Evolutionary conservation across 306 rosid species (phyloP), one percentile per base, ranked within the genome.

Genomic region (Pterocarpus santalinus): DNA sequence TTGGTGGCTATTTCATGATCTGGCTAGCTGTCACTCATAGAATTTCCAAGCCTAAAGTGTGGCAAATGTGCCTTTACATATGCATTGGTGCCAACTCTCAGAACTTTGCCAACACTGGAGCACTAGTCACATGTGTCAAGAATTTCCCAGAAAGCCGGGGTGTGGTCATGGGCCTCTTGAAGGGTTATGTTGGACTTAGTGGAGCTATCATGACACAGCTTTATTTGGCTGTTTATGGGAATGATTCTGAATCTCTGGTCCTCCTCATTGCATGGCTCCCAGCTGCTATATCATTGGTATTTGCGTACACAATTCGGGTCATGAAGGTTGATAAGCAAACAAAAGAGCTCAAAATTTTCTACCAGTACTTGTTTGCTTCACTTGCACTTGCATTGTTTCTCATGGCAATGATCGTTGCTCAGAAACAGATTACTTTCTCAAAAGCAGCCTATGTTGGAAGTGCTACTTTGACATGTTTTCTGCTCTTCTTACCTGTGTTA

Each of bases 251-350:
- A 8, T 79, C 89, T 7, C 73, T 90, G 7, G 80, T 87, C 38
- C 90, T 88, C 11, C 85, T 88, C 3, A 79, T 90, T 46, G 90
- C 84, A 7, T 88, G 92, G 90, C 78, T 88, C 6, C 94, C 91
- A 0, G 80, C 89, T 12, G 91, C 90, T 0, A 33, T 88, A 5
- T 82, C 90, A 1, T 65, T 83, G 3, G 28, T 81, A 2, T 90
- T 90, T 57, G 84, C 83, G 1, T 90, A 49, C 77, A 79, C 85
- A 5, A 80, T 86, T 63, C 80, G 89, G 12, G 58, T 65, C 2
- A 57, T 88, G 43, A 81, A 81, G 72, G 34, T 16, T 14, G 85
- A 35, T 13, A 73, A 73, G 66, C 83, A 77, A 3, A 38, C 65
- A 14, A 83, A 82, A 14, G 91, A 90, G 87, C 58, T 41, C 28